Percentiles rank a stretch among this genome's conserved stretches.
Conservation (phyloP, 2,329 filamentous ascomycete species). For the Fusarium cicatricum region DNA sequence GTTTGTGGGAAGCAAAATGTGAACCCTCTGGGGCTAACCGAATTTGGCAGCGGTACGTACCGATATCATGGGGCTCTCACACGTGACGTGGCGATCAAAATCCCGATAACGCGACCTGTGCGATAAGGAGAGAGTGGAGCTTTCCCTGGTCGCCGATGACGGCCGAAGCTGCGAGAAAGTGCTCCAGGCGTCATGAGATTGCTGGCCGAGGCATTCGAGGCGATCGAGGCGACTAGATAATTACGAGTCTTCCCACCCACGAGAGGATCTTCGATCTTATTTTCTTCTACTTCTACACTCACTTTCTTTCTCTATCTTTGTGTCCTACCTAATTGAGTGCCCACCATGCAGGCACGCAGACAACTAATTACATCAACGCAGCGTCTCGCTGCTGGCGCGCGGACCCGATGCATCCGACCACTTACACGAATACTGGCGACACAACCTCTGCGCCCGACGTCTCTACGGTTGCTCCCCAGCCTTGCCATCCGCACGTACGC, state of each 20-base stretch:
- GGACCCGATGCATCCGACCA: constrained; percentile 42
- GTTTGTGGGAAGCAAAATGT: constrained; percentile 56
- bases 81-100: constrained; percentile 43
- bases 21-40: constrained; percentile 53
- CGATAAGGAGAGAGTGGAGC: constrained; percentile 14
- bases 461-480: constrained; percentile 49
- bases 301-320: constrained; percentile 1
- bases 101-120: constrained; percentile 41
- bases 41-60: constrained; percentile 37
- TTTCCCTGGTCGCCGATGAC: constrained; percentile 16
- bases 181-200: constrained; percentile 42
- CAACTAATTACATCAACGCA: constrained; percentile 51
- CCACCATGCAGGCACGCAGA: constrained; percentile 52
- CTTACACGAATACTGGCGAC: constrained; percentile 39
- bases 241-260: constrained; percentile 15
- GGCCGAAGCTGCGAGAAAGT: constrained; percentile 53
- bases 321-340: constrained; percentile 14
- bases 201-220: constrained; percentile 27
- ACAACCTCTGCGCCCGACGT: constrained; percentile 33
- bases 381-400: constrained; percentile 46
- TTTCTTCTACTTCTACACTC: constrained; percentile 7
- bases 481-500: constrained; percentile 63
- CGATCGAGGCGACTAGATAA: constrained; percentile 33
- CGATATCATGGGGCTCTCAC: constrained; percentile 45
- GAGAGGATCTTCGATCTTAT: constrained; percentile 12